Percentiles rank a stretch among this genome's conserved stretches.
These are phyloP conservation scores for Arbutus unedo DNA, from an alignment of 148 eudicot genomes.

Conservation along the genomic window DNA sequence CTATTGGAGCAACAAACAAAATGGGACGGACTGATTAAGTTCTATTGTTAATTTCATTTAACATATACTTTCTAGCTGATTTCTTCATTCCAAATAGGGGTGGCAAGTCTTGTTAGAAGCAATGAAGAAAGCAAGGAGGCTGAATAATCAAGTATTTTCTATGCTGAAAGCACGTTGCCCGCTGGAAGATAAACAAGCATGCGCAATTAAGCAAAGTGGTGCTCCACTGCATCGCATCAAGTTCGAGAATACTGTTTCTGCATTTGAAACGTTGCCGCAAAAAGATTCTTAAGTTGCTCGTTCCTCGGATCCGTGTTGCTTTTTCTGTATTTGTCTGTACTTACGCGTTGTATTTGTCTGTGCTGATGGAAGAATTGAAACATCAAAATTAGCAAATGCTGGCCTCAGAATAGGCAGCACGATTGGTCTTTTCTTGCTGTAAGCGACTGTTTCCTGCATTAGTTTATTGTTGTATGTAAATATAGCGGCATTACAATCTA, in stretches of 20 bases:
- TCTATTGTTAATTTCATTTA: no score
- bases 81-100: slow-evolving; percentile 38
- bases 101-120: slow-evolving; percentile 81
- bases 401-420: neutral
- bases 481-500: neutral
- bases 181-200: slow-evolving; percentile 93
- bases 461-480: neutral
- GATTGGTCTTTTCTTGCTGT: no score
- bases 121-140: slow-evolving; percentile 94
- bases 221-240: slow-evolving; percentile 89
- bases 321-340: neutral
- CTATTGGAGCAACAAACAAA: no score
- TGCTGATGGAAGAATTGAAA: neutral
- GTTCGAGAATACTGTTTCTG: slow-evolving; percentile 92
- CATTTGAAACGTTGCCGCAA: slow-evolving; percentile 93
- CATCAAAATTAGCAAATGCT: neutral
- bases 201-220: slow-evolving; percentile 97
- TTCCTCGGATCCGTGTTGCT: neutral
- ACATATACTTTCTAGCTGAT: neutral
- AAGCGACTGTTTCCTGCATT: neutral
- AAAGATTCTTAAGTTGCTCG: slow-evolving; percentile 49
- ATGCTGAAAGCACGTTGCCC: slow-evolving; percentile 98
- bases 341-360: no score
- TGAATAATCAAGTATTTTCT: slow-evolving; percentile 94
- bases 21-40: no score